Evolutionary conservation across 139 green algal genomes (phyloP).

Genomic region (Gonium pectorale): DNA sequence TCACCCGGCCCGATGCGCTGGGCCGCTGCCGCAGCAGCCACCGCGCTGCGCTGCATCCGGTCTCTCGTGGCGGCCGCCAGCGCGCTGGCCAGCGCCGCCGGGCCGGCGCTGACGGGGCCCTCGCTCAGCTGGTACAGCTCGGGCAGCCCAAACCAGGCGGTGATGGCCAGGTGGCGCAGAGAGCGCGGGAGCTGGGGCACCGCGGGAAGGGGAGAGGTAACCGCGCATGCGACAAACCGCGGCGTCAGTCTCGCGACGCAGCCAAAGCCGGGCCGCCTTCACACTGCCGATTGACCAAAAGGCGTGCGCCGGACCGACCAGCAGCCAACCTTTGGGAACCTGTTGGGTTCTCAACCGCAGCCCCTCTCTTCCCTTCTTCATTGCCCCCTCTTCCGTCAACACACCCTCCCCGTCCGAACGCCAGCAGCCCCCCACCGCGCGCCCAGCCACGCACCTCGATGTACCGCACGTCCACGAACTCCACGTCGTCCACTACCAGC

Average conservation of each 20-base stretch:
- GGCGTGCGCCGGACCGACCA: too few relatives aligned
- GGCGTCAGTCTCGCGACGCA: too few relatives aligned
- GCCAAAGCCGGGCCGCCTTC: too few relatives aligned
- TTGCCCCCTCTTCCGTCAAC: background rate
- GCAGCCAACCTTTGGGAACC: too few relatives aligned
- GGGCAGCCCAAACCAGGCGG: slow-evolving; percentile 24
- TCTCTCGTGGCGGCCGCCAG: background rate
- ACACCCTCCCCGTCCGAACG: background rate
- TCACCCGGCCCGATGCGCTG: background rate
- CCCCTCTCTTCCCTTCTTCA: too few relatives aligned
- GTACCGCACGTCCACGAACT: slow-evolving; percentile 40
- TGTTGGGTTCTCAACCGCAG: too few relatives aligned
- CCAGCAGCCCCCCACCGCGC: background rate
- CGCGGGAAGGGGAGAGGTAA: background rate
- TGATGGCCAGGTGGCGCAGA: slow-evolving; percentile 27
- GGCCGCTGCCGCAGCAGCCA: background rate
- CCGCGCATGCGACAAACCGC: too few relatives aligned
- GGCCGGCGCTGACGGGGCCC: background rate
- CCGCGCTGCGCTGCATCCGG: background rate
- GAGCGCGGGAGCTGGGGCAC: slow-evolving; percentile 23
- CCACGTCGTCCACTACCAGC: slow-evolving; percentile 20
- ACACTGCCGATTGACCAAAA: too few relatives aligned
- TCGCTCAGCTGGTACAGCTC: slow-evolving; percentile 28
- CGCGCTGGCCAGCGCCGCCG: background rate
- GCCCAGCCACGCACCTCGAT: background rate